Conservation (phyloP, 148 eudicot species). For the Salicornia ramosissima region DNA sequence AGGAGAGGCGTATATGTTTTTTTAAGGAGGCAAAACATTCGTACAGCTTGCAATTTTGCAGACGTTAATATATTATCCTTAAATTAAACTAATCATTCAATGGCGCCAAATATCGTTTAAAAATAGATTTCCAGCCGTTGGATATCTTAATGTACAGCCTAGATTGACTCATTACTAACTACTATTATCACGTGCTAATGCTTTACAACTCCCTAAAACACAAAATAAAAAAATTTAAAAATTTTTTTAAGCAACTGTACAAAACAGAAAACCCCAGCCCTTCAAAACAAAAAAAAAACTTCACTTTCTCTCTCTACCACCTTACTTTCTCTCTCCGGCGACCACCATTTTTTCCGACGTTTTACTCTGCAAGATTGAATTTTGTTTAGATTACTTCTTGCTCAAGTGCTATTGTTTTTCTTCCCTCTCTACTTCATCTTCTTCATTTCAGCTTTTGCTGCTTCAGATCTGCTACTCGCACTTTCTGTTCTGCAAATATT, state of each 20-base stretch:
- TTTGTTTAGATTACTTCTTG: neutral
- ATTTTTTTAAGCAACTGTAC: too few relatives aligned
- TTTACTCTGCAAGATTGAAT: neutral
- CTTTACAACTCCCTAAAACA: too few relatives aligned
- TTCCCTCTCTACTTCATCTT: constrained; percentile 2
- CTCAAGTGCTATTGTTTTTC: neutral
- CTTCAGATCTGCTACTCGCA: constrained; percentile 1
- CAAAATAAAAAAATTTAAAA: too few relatives aligned
- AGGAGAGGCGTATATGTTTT: too few relatives aligned
- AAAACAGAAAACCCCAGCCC: too few relatives aligned
- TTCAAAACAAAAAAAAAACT: too few relatives aligned
- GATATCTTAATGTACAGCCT: constrained; percentile 5
- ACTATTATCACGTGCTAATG: constrained; percentile 11
- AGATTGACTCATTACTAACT: constrained; percentile 4
- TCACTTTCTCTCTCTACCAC: neutral
- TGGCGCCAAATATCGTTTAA: neutral
- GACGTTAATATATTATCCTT: neutral
- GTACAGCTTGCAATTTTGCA: constrained; percentile 9
- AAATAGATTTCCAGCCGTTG: constrained; percentile 4
- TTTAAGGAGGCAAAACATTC: constrained; percentile 7
- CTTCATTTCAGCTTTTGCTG: neutral
- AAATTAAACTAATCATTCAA: neutral
- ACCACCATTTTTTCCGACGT: neutral
- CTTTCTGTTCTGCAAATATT: too few relatives aligned
- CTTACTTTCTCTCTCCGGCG: constrained; percentile 14